Evolutionary conservation across 208 protist genomes (phyloP).

Genomic region (Trypanosoma conorhini): DNA sequence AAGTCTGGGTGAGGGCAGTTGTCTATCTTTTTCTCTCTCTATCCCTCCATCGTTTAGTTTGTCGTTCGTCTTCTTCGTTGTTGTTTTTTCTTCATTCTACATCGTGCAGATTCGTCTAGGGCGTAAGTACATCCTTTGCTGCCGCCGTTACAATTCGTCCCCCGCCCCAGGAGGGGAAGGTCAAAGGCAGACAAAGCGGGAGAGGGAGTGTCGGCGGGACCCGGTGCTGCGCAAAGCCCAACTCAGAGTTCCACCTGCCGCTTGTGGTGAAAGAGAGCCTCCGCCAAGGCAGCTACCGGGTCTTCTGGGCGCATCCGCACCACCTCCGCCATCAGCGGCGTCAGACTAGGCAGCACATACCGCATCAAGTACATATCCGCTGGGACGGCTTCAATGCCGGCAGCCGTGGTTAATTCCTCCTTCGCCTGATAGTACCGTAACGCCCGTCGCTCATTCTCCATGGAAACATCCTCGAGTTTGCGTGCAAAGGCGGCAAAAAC

Average conservation of each 20-base stretch:
- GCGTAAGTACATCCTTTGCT: neutral
- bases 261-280: conserved; percentile 87
- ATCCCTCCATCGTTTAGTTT: conserved; percentile 8
- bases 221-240: neutral
- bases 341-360: conserved; percentile 93
- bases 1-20: neutral
- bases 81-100: neutral
- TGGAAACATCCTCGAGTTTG: conserved; percentile 21
- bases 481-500: conserved; percentile 35
- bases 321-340: conserved; percentile 87
- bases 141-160: neutral
- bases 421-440: conserved; percentile 64
- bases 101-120: neutral
- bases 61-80: conserved; percentile 10
- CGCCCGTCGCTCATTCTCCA: conserved; percentile 44
- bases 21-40: neutral
- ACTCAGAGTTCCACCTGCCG: conserved; percentile 35
- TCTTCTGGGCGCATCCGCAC: conserved; percentile 89
- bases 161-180: neutral
- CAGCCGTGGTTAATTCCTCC: conserved; percentile 39
- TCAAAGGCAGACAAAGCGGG: neutral
- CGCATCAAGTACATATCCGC: conserved; percentile 91
- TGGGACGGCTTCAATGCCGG: conserved; percentile 43
- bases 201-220: neutral
- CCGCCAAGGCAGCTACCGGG: conserved; percentile 90